Conservation (phyloP, 2,329 filamentous ascomycete genomes). For the Chaetomiaceae sp. region DNA sequence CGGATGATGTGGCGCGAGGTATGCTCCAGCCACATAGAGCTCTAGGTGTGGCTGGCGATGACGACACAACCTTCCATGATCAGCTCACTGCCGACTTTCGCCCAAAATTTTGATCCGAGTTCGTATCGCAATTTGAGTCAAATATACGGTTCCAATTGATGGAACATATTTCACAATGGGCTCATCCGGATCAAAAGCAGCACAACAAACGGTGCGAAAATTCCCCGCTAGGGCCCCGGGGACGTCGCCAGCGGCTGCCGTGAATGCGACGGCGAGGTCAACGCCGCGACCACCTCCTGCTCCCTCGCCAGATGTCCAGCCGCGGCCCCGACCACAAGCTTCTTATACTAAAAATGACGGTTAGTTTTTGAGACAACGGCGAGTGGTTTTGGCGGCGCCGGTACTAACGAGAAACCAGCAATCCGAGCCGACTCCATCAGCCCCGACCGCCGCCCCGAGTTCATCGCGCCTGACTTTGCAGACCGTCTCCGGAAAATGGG, state of each 20-base stretch:
- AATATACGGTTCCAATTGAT: neutral
- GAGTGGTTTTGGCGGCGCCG: neutral
- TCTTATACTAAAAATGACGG: constrained; percentile 27
- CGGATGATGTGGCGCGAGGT: no score
- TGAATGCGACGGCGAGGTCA: constrained; percentile 11
- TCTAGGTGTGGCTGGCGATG: no score
- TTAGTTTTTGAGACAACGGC: constrained; percentile 4
- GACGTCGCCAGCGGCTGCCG: constrained; percentile 15
- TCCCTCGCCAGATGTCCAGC: neutral
- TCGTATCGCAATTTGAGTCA: no score
- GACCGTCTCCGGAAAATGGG: constrained; percentile 52
- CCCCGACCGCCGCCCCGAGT: constrained; percentile 36
- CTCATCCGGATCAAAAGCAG: constrained; percentile 24
- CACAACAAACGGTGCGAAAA: constrained; percentile 24
- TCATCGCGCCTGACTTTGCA: constrained; percentile 42
- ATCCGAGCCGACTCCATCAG: constrained; percentile 39
- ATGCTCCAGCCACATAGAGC: no score
- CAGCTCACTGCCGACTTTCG: no score
- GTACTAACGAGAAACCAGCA: constrained; percentile 29
- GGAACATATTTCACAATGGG: constrained; percentile 20
- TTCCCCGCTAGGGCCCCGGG: constrained; percentile 30
- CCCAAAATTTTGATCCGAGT: no score
- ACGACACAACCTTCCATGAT: neutral
- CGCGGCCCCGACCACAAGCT: constrained; percentile 16
- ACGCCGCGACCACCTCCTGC: constrained; percentile 3